A percentile compares a stretch with the other conserved stretches of the same genome.
Evolutionary conservation across 2,329 filamentous ascomycete genomes (phyloP).

Genomic region (Aspergillus sp.): DNA sequence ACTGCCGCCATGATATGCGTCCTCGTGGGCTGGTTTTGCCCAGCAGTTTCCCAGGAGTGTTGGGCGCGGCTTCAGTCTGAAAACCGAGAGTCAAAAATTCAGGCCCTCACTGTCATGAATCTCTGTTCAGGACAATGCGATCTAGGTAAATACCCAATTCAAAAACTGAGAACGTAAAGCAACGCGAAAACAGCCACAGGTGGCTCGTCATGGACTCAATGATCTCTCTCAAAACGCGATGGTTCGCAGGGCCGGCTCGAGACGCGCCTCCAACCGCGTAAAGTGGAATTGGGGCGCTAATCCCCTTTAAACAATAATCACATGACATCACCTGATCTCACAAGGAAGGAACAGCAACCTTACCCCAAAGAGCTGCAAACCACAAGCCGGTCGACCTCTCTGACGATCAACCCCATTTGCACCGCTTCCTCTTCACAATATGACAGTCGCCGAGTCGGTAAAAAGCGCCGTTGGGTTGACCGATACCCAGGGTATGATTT

Average conservation of each 20-base stretch:
- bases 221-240: conserved; percentile 28
- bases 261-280: conserved; percentile 40
- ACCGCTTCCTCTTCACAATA: conserved; percentile 27
- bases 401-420: conserved; percentile 13
- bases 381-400: conserved; percentile 22
- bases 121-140: neutral
- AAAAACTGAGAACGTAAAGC: conserved; percentile 11
- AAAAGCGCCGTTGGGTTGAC: conserved; percentile 51
- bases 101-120: conserved; percentile 12
- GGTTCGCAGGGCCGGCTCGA: conserved; percentile 22
- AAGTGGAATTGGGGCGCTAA: conserved; percentile 36
- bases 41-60: conserved; percentile 23
- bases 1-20: conserved; percentile 35
- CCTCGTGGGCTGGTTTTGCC: conserved; percentile 20
- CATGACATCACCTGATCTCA: conserved; percentile 26
- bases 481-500: conserved; percentile 38
- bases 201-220: conserved; percentile 30
- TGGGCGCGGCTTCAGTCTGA: conserved; percentile 10
- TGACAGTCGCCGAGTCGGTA: conserved; percentile 50
- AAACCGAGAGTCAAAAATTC: conserved; percentile 10
- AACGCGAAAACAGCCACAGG: conserved; percentile 28
- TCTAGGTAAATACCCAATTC: conserved; percentile 13
- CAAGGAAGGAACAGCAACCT: conserved; percentile 30
- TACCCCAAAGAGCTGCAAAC: conserved; percentile 28
- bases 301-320: conserved; percentile 13